phyloP scores from a whole-genome alignment of 495 filamentous ascomycete genomes.

The Gamarada debralockiae region DNA sequence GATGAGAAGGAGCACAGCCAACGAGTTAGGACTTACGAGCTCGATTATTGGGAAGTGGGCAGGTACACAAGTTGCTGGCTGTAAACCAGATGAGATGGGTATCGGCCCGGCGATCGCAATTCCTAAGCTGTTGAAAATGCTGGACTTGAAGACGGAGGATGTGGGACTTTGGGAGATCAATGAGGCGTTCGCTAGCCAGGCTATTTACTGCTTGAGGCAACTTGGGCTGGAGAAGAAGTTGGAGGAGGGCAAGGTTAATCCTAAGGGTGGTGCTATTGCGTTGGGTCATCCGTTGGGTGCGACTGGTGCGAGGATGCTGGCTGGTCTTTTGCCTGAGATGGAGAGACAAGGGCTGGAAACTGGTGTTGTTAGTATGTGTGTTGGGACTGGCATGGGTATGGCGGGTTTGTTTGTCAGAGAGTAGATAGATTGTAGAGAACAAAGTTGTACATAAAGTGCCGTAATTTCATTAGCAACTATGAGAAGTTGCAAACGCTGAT shows the following conservation, averaged over 20 bases:
- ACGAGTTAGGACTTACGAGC: conserved; percentile 61
- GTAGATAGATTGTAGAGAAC: conserved; percentile 34
- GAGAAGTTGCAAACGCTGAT: background rate
- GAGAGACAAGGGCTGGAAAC: conserved; percentile 61
- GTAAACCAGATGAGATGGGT: conserved; percentile 89
- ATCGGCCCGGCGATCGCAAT: conserved; percentile 84
- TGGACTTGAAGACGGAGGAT: conserved; percentile 61
- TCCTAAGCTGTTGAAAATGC: conserved; percentile 66
- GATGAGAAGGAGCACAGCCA: conserved; percentile 81
- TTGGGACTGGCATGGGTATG: conserved; percentile 93
- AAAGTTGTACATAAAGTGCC: background rate
- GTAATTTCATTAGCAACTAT: background rate
- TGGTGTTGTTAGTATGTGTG: conserved; percentile 81
- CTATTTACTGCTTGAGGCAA: conserved; percentile 72
- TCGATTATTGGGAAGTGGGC: conserved; percentile 79
- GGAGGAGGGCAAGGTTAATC: conserved; percentile 70
- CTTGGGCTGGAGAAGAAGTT: conserved; percentile 61
- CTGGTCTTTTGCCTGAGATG: conserved; percentile 67
- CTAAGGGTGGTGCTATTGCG: conserved; percentile 90
- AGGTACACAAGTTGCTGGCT: conserved; percentile 66
- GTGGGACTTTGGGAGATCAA: conserved; percentile 95
- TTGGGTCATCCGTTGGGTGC: conserved; percentile 91
- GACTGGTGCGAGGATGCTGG: conserved; percentile 79
- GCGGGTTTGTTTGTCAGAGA: conserved; percentile 81
- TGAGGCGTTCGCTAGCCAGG: conserved; percentile 91